These are phyloP conservation scores for Kwoniella bestiolae DNA, from an alignment of 768 basidiomycete species.

Conservation along the genomic window DNA sequence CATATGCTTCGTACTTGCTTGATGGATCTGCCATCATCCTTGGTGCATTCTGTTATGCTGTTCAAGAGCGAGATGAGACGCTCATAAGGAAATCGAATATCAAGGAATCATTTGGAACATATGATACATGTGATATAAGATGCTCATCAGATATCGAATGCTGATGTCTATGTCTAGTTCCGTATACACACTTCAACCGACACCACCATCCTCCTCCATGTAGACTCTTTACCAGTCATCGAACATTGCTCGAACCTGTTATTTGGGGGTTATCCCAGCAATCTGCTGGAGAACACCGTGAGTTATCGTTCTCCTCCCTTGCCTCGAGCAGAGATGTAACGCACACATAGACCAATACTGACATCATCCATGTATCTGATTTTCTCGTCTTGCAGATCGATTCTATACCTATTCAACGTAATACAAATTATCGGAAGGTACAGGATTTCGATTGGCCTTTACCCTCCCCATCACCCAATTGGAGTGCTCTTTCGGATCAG, in stretches of 20 bases:
- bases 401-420: not conserved
- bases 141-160: too few species aligned
- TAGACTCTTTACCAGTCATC: slow-evolving; percentile 75
- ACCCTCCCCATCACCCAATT: slow-evolving; percentile 76
- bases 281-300: not conserved
- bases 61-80: too few species aligned
- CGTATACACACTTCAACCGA: slow-evolving; percentile 77
- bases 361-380: not conserved
- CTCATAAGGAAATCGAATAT: too few species aligned
- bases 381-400: not conserved
- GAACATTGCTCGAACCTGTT: slow-evolving; percentile 70
- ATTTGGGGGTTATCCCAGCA: slow-evolving; percentile 68
- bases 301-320: too few species aligned
- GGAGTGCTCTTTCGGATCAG: slow-evolving; percentile 54
- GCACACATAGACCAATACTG: not conserved
- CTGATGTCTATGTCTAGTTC: slow-evolving; percentile 65
- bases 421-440: slow-evolving; percentile 62
- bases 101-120: too few species aligned
- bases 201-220: slow-evolving; percentile 70
- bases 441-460: slow-evolving; percentile 87
- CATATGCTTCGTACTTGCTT: not conserved
- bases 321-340: not conserved
- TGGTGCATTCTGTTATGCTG: too few species aligned
- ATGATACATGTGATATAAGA: too few species aligned
- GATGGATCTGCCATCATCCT: too few species aligned